Base-by-base conservation (phyloP, 176 grass and related monocot genomes). In the Oryza australiensis region DNA sequence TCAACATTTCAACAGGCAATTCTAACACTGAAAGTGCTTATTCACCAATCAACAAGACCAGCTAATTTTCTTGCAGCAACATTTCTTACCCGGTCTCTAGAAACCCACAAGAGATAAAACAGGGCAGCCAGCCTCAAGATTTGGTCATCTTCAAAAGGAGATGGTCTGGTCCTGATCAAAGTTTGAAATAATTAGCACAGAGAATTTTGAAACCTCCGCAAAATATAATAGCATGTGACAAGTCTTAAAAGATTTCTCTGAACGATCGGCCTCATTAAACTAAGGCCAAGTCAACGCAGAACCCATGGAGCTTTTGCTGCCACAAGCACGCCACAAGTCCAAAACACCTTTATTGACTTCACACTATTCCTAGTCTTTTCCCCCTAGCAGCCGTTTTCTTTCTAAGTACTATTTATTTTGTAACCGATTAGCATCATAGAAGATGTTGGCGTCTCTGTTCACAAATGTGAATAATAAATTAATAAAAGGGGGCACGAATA, bases 361-460 rank as follows among this genome's bases (percentile, higher is more conserved):
- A 78, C 80, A 83, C 68, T 33, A 33, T 42, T 62, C 5, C 12
- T 12, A 46, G 20, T 63, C n/a, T n/a, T n/a, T n/a, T n/a, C n/a
- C n/a, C n/a, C n/a, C n/a, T n/a, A n/a, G n/a, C n/a, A n/a, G n/a
- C n/a, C n/a, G n/a, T 60, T 28, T 12, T 26, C 2, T 37, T 8
- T 3, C n/a, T n/a, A n/a, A n/a, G n/a, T n/a, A n/a, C n/a, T 4
- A 55, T 45, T 55, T 8, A 22, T 20, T 22, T n/a, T 6, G 1
- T 0, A 55, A n/a, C 20, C 22, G 20, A 15, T n/a, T 77, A 53
- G 38, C 66, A 71, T 51, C 40, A 62, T 57, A 64, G 33, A 55
- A 53, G 32, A 68, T 26, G 9, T 3, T 81, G 24, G 23, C 16
- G 43, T 53, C 77, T 82, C 74, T 83, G 34, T 73, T 83, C 24